Conservation (phyloP, 2,329 filamentous ascomycete genomes). For the Colletotrichum gigasporum region DNA sequence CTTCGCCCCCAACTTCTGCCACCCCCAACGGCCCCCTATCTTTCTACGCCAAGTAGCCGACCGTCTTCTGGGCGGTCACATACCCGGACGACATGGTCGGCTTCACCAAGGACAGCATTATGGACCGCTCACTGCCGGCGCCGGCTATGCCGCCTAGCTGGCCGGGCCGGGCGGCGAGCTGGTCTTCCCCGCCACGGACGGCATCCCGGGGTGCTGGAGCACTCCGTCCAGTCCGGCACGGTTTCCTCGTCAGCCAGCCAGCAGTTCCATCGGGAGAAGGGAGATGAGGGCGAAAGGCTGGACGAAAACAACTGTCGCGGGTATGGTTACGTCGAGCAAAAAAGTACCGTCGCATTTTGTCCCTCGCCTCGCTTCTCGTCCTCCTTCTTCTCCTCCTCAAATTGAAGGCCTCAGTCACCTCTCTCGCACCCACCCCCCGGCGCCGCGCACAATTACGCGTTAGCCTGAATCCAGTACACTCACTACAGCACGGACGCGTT, state of each 20-base stretch:
- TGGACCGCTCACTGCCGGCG: slow-evolving; percentile 51
- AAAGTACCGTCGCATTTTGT: not conserved
- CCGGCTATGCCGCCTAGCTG: slow-evolving; percentile 49
- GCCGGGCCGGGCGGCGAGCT: slow-evolving; percentile 44
- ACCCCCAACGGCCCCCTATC: slow-evolving; percentile 57
- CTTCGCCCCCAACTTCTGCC: slow-evolving; percentile 59
- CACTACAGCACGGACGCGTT: not conserved
- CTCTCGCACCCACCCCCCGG: too few species aligned
- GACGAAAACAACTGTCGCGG: not conserved
- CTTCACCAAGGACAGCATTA: slow-evolving; percentile 44
- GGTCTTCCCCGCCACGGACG: slow-evolving; percentile 46
- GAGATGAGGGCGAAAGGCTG: not conserved
- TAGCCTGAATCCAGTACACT: not conserved
- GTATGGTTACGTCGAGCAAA: not conserved
- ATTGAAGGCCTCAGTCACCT: too few species aligned
- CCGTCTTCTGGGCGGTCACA: slow-evolving; percentile 39
- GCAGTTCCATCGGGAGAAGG: not conserved
- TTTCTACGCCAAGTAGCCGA: slow-evolving; percentile 29
- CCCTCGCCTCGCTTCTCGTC: not conserved
- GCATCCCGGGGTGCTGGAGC: slow-evolving; percentile 46
- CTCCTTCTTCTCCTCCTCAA: not conserved
- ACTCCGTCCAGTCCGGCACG: too few species aligned
- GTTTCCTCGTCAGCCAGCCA: too few species aligned
- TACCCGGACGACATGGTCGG: slow-evolving; percentile 46
- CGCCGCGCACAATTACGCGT: not conserved